Evolutionary conservation across 2,329 filamentous ascomycete species (phyloP).

Genomic region (Purpureocillium takamizusanense): DNA sequence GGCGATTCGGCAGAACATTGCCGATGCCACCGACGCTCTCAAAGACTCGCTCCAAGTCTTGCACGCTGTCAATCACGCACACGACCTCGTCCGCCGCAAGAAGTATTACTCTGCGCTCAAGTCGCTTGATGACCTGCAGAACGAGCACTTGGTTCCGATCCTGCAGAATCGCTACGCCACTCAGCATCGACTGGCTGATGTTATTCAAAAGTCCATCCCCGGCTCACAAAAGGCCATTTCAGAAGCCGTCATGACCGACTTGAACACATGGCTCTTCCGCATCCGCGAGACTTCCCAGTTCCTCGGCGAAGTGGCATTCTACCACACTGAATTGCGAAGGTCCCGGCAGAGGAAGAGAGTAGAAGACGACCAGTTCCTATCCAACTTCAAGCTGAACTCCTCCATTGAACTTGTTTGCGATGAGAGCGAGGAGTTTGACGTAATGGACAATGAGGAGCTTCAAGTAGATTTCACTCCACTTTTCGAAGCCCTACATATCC

Average conservation of each 20-base stretch:
- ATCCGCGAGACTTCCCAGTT: constrained; percentile 96
- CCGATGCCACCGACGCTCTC: constrained; percentile 80
- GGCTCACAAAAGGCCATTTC: constrained; percentile 88
- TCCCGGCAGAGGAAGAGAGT: constrained; percentile 74
- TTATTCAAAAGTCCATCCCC: constrained; percentile 93
- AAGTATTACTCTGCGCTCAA: constrained; percentile 93
- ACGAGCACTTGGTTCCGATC: constrained; percentile 72
- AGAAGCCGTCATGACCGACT: constrained; percentile 90
- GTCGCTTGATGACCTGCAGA: constrained; percentile 89
- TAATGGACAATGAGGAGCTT: constrained; percentile 89
- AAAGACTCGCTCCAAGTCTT: constrained; percentile 89
- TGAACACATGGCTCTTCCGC: constrained; percentile 93
- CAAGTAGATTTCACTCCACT: constrained; percentile 91
- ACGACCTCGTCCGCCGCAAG: constrained; percentile 84
- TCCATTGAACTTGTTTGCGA: constrained; percentile 93
- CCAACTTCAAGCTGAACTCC: constrained; percentile 86
- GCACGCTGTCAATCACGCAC: constrained; percentile 85
- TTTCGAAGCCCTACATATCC: constrained; percentile 92
- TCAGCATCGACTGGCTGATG: constrained; percentile 87
- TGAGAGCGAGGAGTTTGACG: constrained; percentile 90
- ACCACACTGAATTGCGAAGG: constrained; percentile 83
- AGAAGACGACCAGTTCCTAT: constrained; percentile 65
- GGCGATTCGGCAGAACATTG: constrained; percentile 87
- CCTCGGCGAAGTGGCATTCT: constrained; percentile 90
- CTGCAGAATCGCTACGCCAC: constrained; percentile 78